Conservation (phyloP, 805 yeast species). For the Candida loeiensis region DNA sequence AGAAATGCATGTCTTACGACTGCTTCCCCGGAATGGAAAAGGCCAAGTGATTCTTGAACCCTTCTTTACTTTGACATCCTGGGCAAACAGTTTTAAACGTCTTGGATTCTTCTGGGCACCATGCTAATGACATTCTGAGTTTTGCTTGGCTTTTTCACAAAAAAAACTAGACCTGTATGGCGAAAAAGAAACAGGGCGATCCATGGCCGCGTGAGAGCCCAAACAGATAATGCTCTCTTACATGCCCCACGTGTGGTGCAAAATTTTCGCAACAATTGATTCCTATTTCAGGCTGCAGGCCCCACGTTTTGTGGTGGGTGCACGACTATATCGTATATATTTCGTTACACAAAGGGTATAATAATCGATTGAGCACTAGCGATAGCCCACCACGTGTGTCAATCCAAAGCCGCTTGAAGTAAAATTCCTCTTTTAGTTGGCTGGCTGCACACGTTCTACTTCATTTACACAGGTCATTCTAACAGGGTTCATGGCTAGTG, state of each 20-base stretch:
- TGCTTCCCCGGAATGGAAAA: slow-evolving; percentile 2
- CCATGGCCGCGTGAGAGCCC: neutral
- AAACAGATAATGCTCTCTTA: neutral
- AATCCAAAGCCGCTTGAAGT: neutral
- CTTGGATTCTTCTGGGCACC: neutral
- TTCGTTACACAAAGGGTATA: neutral
- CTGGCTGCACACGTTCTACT: neutral
- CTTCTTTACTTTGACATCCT: neutral
- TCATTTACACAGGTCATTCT: too few relatives aligned
- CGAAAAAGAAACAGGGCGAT: slow-evolving; percentile 3
- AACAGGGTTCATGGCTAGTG: too few relatives aligned
- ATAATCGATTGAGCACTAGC: neutral
- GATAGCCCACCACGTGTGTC: neutral
- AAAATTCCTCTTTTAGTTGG: neutral
- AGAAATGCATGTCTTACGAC: neutral
- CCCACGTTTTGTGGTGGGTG: slow-evolving; percentile 7
- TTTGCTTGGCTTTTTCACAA: neutral
- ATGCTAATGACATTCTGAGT: neutral
- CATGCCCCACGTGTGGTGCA: slow-evolving; percentile 7
- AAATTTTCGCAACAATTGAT: slow-evolving; percentile 6
- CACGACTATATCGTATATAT: slow-evolving; percentile 4
- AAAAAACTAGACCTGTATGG: too few relatives aligned
- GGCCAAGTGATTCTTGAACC: neutral
- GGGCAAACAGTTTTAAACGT: neutral
- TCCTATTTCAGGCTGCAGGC: neutral